A percentile compares a stretch with the other conserved stretches of the same genome.
Conservation (phyloP, 169 alveolate species). For the Eimeria sp. region DNA sequence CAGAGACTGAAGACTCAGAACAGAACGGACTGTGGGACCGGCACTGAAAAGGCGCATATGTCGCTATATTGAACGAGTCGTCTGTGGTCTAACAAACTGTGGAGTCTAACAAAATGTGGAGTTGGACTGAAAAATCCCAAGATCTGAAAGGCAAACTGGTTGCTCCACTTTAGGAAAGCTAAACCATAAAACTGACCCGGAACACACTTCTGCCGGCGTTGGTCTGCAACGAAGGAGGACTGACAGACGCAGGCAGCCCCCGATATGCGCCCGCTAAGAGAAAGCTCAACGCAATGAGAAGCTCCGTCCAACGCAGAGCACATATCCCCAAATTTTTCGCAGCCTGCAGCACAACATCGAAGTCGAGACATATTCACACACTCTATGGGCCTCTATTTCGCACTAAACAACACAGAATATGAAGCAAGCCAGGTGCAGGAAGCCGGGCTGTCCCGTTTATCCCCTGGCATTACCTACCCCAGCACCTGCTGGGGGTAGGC, state of each 20-base stretch:
- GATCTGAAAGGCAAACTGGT: neutral
- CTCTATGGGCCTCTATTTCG: too few species aligned
- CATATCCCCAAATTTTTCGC: neutral
- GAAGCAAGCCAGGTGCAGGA: neutral
- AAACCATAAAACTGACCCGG: neutral
- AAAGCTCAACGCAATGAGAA: slow-evolving; percentile 41
- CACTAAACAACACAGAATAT: neutral
- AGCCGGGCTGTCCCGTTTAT: neutral
- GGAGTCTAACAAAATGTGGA: neutral
- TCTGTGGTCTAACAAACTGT: too few species aligned
- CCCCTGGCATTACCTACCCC: neutral
- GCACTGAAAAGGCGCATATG: neutral
- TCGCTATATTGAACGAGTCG: neutral
- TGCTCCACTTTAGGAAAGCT: neutral
- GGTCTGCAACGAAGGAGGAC: slow-evolving; percentile 55
- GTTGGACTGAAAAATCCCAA: neutral
- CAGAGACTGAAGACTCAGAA: neutral
- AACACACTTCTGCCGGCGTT: slow-evolving; percentile 38
- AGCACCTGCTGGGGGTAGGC: neutral
- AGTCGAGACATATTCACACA: neutral
- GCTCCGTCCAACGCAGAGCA: slow-evolving; percentile 42
- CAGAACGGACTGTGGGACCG: neutral
- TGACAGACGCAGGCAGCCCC: slow-evolving; percentile 75
- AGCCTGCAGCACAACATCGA: slow-evolving; percentile 21
- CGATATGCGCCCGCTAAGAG: slow-evolving; percentile 33